Conservation (phyloP, 768 basidiomycete genomes). For the Rhizopogon vulgaris region DNA sequence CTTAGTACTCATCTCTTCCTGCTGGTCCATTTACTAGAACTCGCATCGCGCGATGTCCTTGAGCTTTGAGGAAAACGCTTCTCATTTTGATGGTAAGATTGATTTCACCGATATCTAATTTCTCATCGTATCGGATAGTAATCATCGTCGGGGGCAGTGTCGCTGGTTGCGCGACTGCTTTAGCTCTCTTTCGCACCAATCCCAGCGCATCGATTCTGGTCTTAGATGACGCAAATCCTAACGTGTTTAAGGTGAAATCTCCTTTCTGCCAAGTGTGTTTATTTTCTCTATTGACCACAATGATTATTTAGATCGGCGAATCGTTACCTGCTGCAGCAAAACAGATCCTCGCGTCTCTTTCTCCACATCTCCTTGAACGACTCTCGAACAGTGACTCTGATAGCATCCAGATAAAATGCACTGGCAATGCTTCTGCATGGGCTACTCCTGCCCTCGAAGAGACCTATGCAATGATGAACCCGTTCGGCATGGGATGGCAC, state of each 20-base stretch:
- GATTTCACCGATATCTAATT: background rate
- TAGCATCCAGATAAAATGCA: conserved; percentile 17
- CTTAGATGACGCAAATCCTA: conserved; percentile 26
- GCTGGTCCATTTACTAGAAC: background rate
- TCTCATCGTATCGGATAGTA: background rate
- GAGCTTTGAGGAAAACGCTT: background rate
- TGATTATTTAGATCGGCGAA: conserved; percentile 27
- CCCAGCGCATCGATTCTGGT: conserved; percentile 19
- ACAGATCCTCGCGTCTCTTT: conserved; percentile 10
- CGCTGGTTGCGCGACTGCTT: conserved; percentile 21
- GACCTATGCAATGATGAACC: conserved; percentile 27
- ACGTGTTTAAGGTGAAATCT: conserved; percentile 23
- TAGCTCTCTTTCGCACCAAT: conserved; percentile 12
- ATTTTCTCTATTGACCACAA: background rate
- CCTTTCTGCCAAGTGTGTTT: background rate
- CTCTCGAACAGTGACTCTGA: conserved; percentile 8
- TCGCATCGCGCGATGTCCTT: background rate
- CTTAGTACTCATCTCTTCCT: background rate
- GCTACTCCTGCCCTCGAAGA: conserved; percentile 19
- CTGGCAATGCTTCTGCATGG: conserved; percentile 32
- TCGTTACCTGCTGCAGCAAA: conserved; percentile 27
- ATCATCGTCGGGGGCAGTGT: background rate
- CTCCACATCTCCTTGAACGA: background rate
- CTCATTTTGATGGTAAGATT: background rate
- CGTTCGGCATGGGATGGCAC: conserved; percentile 28